phyloP scores from a whole-genome alignment of 2,329 filamentous ascomycete species.

The Trichoderma sp. region DNA sequence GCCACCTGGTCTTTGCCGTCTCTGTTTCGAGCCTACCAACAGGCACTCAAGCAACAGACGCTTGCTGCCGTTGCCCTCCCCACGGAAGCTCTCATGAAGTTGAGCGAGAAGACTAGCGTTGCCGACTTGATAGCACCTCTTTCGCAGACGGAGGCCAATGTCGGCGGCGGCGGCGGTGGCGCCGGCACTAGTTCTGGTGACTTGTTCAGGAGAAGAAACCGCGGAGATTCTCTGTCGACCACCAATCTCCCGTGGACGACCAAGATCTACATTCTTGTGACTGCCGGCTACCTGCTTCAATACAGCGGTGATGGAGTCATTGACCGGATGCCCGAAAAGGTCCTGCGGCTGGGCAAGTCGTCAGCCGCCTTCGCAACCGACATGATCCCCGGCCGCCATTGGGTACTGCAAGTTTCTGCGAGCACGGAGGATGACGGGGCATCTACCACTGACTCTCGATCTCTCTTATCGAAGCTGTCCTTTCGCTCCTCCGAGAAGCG shows the following conservation, averaged over 20 bases:
- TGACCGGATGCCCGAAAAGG: conserved; percentile 73
- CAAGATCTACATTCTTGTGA: conserved; percentile 73
- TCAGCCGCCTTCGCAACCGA: conserved; percentile 82
- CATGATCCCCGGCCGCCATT: conserved; percentile 76
- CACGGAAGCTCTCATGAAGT: conserved; percentile 68
- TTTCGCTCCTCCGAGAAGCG: conserved; percentile 58
- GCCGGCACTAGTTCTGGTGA: conserved; percentile 21
- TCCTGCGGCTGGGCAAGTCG: conserved; percentile 70
- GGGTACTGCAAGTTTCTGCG: conserved; percentile 76
- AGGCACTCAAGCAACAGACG: conserved; percentile 74
- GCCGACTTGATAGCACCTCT: conserved; percentile 31
- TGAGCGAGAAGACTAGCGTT: conserved; percentile 53
- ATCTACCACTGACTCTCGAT: conserved; percentile 55
- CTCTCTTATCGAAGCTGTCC: conserved; percentile 66
- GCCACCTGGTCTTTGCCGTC: conserved; percentile 69
- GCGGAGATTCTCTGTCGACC: conserved; percentile 26
- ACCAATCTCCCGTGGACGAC: conserved; percentile 32
- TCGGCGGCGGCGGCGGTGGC: conserved; percentile 2
- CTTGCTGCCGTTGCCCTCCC: conserved; percentile 68
- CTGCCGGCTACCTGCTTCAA: conserved; percentile 72
- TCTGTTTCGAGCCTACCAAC: conserved; percentile 83
- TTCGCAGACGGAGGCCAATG: conserved; percentile 6
- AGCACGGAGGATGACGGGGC: conserved; percentile 61
- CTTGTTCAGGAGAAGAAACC: conserved; percentile 31
- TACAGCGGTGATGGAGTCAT: conserved; percentile 71